Evolutionary conservation across 2,329 filamentous ascomycete species (phyloP), one percentile per base, ranked within the genome.

Genomic region (Phialophora macrospora): DNA sequence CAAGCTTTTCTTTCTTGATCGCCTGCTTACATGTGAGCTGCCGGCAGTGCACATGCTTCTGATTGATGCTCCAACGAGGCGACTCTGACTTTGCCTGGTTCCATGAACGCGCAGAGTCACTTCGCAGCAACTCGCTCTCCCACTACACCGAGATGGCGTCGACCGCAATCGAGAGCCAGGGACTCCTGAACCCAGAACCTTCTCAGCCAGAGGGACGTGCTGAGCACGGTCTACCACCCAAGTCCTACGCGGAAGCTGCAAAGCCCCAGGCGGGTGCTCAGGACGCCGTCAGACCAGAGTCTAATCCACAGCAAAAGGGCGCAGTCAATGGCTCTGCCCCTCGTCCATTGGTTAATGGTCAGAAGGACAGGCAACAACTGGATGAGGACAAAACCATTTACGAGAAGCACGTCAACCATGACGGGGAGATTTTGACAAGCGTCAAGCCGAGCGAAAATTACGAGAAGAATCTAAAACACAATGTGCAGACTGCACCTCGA

Each of bases 391-490:
- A 74, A 28, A 67, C 80, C 8, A 66, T 82, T 12, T 80, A 80
- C 60, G 79, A 83, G 72, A 80, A 80, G 65, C 76, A 81, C 56
- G 69, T 74, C 44, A 78, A 80, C 68, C 77, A 77, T 64, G 75
- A 80, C 63, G 82, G 82, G 56, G 76, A 77, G 48, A 49, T 54
- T n/a, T 72, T 85, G 69, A 79, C 78, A 22, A 82, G 77, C 66
- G 75, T 82, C 55, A 80, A 80, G 72, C 76, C 79, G 11, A 70
- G 75, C 14, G 74, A 74, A 17, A 74, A 74, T 63, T 78, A 74
- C 60, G 78, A 81, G 64, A 73, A 78, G 62, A 73, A 69, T 44
- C 67, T 72, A 48, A 72, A 75, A 46, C 72, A 72, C 24, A 76
- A 78, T 59, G 68, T 71, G 58, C 72, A 69, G 68, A 74, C 74